Evolutionary conservation across 768 basidiomycete genomes (phyloP).

Genomic region (Kwoniella shandongensis): DNA sequence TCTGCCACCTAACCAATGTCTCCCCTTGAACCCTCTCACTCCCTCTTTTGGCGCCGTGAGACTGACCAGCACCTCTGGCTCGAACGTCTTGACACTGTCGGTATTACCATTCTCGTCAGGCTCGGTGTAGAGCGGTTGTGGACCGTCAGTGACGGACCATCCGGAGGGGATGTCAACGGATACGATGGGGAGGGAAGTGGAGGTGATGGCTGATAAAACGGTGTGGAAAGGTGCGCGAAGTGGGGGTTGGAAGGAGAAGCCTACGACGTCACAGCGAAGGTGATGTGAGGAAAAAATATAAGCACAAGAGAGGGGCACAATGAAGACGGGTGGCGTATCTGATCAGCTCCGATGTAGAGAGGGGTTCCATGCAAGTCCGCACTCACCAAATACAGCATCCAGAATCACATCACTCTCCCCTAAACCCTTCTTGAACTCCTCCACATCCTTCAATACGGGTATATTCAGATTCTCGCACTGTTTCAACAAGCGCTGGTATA

Average conservation of each 20-base stretch:
- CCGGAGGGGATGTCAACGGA: conserved; percentile 96
- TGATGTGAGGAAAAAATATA: neutral
- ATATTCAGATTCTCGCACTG: conserved; percentile 91
- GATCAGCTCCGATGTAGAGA: neutral
- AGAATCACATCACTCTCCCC: conserved; percentile 69
- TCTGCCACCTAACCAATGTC: conserved; percentile 90
- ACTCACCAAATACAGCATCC: conserved; percentile 82
- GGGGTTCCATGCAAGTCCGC: neutral
- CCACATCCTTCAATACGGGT: conserved; percentile 63
- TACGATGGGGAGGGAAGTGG: conserved; percentile 74
- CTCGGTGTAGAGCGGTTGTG: conserved; percentile 41
- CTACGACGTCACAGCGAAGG: conserved; percentile 36
- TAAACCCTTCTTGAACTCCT: conserved; percentile 52
- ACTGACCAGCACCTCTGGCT: conserved; percentile 78
- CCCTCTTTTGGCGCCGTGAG: conserved; percentile 94
- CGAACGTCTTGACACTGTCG: conserved; percentile 57
- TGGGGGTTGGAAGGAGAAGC: conserved; percentile 93
- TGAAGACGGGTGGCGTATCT: too few species aligned
- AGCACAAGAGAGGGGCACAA: neutral
- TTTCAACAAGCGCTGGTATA: conserved; percentile 80
- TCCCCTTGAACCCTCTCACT: conserved; percentile 69
- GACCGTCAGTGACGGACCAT: conserved; percentile 89
- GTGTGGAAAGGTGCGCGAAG: conserved; percentile 82
- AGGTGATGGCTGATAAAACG: conserved; percentile 66
- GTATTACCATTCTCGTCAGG: conserved; percentile 47